Evolutionary conservation across 257 asterid genomes (phyloP).

Genomic region (Solanum ossicruentum): DNA sequence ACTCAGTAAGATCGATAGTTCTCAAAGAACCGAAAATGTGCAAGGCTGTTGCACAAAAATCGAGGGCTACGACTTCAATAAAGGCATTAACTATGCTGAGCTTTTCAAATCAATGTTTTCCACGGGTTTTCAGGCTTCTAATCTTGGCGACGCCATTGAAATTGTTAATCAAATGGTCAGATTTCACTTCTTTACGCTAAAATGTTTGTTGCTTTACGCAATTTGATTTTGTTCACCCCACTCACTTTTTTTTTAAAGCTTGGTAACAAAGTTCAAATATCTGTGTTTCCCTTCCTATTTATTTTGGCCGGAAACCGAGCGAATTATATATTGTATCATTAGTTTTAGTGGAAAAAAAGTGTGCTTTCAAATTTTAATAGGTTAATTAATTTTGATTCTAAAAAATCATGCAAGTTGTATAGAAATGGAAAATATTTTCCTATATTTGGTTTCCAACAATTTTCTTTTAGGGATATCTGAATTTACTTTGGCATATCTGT

Average conservation of each 20-base stretch:
- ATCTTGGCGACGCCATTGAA: conserved; percentile 87
- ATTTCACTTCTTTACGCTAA: neutral
- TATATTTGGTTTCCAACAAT: too few species aligned
- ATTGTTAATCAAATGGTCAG: conserved; percentile 76
- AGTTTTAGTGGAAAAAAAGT: neutral
- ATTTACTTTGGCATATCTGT: neutral
- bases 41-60: conserved; percentile 44
- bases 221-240: neutral
- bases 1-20: conserved; percentile 37
- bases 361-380: neutral
- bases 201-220: neutral
- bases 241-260: neutral
- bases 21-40: conserved; percentile 52
- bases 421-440: neutral
- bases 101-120: conserved; percentile 57
- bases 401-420: neutral
- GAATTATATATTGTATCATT: neutral
- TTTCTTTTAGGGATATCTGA: neutral
- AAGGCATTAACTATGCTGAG: conserved; percentile 53
- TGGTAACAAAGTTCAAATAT: neutral
- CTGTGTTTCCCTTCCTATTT: neutral
- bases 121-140: conserved; percentile 92
- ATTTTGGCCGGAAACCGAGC: neutral
- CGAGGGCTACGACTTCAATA: conserved; percentile 76
- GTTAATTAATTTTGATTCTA: neutral